A percentile compares a stretch with the other conserved stretches of the same genome.
phyloP scores from a whole-genome alignment of 2,329 filamentous ascomycete species.

The Penicillium verrucosum region DNA sequence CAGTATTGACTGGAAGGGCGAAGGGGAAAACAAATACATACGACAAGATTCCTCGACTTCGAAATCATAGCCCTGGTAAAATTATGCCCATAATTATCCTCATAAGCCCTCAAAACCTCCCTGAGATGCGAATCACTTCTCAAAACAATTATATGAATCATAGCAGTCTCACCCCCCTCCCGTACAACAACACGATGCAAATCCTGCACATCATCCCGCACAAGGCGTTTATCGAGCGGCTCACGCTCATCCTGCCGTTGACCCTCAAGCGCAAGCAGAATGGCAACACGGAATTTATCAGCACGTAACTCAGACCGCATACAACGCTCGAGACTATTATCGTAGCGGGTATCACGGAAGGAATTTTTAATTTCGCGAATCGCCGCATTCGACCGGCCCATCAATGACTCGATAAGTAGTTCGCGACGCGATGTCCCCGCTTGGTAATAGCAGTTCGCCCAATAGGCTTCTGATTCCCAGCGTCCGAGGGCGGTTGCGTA shows the following conservation, averaged over 20 bases:
- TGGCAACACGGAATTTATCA: constrained; percentile 90
- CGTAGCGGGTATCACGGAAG: constrained; percentile 90
- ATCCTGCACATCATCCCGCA: constrained; percentile 69
- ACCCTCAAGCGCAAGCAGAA: constrained; percentile 79
- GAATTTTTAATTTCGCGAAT: constrained; percentile 80
- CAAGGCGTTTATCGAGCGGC: constrained; percentile 57
- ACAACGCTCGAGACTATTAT: constrained; percentile 73
- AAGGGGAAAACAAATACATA: constrained; percentile 52
- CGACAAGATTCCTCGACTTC: constrained; percentile 88
- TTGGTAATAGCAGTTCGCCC: constrained; percentile 98
- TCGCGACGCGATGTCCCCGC: constrained; percentile 79
- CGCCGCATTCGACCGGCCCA: constrained; percentile 86
- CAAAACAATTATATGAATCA: constrained; percentile 79
- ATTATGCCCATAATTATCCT: constrained; percentile 68
- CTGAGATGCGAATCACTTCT: constrained; percentile 78
- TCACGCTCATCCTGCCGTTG: constrained; percentile 78
- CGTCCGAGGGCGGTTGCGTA: constrained; percentile 85
- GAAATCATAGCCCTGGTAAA: constrained; percentile 83
- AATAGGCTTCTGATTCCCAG: constrained; percentile 94
- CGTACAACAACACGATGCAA: constrained; percentile 65
- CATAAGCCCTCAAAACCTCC: constrained; percentile 75
- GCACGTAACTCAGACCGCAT: constrained; percentile 92
- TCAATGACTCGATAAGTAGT: constrained; percentile 86
- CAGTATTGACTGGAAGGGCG: background rate
- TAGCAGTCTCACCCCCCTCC: constrained; percentile 79